Evolutionary conservation across 768 basidiomycete genomes (phyloP).

Genomic region (Boletus rubroflammeus): DNA sequence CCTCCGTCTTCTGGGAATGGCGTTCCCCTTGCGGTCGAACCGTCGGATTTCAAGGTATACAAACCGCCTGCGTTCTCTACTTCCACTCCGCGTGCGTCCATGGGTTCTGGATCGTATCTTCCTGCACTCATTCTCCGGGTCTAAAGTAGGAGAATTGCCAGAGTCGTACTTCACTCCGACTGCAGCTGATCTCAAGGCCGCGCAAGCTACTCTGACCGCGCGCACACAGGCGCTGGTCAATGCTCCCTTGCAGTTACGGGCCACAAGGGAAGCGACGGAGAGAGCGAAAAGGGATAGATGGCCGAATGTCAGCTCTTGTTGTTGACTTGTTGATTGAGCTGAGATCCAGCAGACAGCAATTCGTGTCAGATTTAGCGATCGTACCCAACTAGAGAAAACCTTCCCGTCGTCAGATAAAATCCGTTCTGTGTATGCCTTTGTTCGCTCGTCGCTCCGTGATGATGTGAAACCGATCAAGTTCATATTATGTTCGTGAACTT

Average conservation of each 20-base stretch:
- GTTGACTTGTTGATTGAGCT: not conserved
- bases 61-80: constrained; percentile 37
- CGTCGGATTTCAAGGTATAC: constrained; percentile 46
- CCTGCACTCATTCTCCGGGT: constrained; percentile 1
- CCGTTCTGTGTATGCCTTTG: constrained; percentile 79
- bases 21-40: not conserved
- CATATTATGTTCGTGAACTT: constrained; percentile 62
- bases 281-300: constrained; percentile 62
- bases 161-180: constrained; percentile 77
- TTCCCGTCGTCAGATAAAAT: constrained; percentile 83
- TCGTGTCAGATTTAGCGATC: constrained; percentile 76
- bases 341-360: constrained; percentile 62
- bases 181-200: constrained; percentile 62
- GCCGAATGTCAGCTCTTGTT: constrained; percentile 52
- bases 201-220: constrained; percentile 59
- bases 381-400: constrained; percentile 72
- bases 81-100: constrained; percentile 34
- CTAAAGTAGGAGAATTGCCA: constrained; percentile 48
- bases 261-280: constrained; percentile 57
- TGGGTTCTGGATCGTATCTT: not conserved
- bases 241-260: constrained; percentile 67
- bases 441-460: constrained; percentile 64
- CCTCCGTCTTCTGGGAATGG: not conserved
- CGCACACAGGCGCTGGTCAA: constrained; percentile 60
- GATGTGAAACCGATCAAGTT: constrained; percentile 80